Evolutionary conservation across 768 basidiomycete genomes (phyloP).

Genomic region (Panaeolus cyanescens): DNA sequence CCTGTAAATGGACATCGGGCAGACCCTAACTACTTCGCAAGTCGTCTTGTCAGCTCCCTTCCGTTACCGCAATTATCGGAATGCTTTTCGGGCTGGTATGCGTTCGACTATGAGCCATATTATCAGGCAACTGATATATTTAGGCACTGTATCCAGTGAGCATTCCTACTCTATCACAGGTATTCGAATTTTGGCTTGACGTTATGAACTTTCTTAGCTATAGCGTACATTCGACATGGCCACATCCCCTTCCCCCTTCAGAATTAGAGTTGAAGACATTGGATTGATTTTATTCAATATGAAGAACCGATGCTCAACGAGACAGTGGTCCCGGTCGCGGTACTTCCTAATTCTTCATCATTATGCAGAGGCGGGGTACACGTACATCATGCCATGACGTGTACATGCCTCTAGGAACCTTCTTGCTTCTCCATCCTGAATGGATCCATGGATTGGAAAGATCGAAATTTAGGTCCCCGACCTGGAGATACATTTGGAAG

Average conservation of each 20-base stretch:
- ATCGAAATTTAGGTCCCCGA: too few species aligned
- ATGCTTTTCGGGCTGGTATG: neutral
- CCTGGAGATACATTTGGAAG: too few species aligned
- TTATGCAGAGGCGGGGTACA: too few species aligned
- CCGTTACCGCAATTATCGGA: neutral
- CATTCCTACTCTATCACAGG: neutral
- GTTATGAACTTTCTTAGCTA: neutral
- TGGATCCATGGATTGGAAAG: too few species aligned
- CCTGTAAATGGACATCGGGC: neutral
- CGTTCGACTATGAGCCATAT: neutral
- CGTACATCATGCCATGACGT: too few species aligned
- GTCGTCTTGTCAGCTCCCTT: neutral
- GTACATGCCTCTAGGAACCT: too few species aligned
- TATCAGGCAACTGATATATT: neutral
- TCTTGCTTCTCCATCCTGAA: too few species aligned
- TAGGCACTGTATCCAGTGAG: neutral
- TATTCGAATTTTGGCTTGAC: neutral
- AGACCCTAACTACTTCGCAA: neutral
- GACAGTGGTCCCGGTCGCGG: too few species aligned
- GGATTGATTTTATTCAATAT: too few species aligned
- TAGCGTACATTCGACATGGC: neutral
- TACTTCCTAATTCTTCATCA: too few species aligned
- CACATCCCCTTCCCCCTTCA: neutral
- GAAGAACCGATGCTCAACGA: too few species aligned
- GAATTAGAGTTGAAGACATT: neutral